Evolutionary conservation across 1,284 basidiomycete genomes (phyloP).

Genomic region (Pulveroboletus ridleyi): DNA sequence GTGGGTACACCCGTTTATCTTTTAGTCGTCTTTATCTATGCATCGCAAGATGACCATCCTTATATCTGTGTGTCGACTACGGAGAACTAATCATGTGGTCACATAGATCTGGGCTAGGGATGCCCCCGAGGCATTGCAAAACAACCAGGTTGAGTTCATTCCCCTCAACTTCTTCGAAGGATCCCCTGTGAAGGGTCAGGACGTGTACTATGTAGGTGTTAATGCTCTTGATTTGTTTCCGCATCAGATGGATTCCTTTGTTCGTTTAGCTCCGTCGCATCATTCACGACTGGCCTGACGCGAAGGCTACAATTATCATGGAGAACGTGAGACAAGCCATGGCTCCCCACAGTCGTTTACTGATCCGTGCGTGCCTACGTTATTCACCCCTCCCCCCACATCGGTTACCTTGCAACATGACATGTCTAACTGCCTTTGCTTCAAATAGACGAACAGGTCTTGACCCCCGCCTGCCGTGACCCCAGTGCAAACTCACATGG

Average conservation of each 20-base stretch:
- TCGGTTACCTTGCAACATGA: not conserved
- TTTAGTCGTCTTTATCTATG: not conserved
- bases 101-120: constrained; percentile 43
- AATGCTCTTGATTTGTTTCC: not conserved
- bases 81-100: constrained; percentile 7
- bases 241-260: not conserved
- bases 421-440: too few relatives aligned
- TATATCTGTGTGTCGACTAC: too few relatives aligned
- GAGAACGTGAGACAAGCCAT: too few relatives aligned
- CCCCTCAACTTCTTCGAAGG: too few relatives aligned
- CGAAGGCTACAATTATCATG: too few relatives aligned
- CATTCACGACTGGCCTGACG: constrained; percentile 17
- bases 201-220: constrained; percentile 21
- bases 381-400: not conserved
- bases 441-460: constrained; percentile 22
- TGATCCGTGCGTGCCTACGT: not conserved
- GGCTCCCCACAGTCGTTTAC: too few relatives aligned
- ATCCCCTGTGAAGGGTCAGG: too few relatives aligned
- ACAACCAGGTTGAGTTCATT: too few relatives aligned
- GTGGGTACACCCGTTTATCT: constrained; percentile 19
- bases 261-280: constrained; percentile 32
- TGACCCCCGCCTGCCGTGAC: constrained; percentile 17
- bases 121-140: constrained; percentile 33
- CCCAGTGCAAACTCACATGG: constrained; percentile 3
- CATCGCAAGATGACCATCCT: not conserved